Conservation (phyloP, 148 eudicot species). For the Diospyros lotus region DNA sequence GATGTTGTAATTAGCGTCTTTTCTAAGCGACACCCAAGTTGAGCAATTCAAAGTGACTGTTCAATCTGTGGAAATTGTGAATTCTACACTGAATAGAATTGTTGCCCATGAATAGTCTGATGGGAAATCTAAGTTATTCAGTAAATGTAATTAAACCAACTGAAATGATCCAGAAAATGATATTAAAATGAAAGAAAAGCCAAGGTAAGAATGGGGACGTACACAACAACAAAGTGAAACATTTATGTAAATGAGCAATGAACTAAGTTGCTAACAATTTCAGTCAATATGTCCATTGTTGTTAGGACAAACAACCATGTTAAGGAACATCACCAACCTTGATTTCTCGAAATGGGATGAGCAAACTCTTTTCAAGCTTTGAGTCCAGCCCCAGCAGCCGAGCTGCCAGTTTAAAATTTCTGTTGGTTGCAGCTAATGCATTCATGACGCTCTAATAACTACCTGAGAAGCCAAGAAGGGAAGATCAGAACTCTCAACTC, state of each 20-base stretch:
- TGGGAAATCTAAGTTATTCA: not conserved
- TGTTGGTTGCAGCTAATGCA: conserved; percentile 94
- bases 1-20: not conserved
- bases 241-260: not conserved
- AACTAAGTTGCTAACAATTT: not conserved
- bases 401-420: conserved; percentile 84
- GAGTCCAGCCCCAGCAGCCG: conserved; percentile 81
- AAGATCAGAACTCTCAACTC: not conserved
- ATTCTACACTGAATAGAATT: not conserved
- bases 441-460: conserved; percentile 49
- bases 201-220: not conserved
- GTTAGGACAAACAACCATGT: not conserved
- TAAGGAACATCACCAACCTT: conserved; percentile 45
- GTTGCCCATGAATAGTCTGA: not conserved
- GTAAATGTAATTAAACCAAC: not conserved
- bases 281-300: not conserved
- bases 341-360: conserved; percentile 95
- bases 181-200: not conserved
- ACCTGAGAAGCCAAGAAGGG: conserved; percentile 13
- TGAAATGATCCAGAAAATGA: not conserved
- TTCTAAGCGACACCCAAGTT: not conserved
- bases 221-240: not conserved
- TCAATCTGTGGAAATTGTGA: not conserved
- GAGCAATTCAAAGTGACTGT: not conserved
- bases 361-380: conserved; percentile 85